Conservation (phyloP, 2,329 filamentous ascomycete species). For the Zymoseptoria pseudotritici region DNA sequence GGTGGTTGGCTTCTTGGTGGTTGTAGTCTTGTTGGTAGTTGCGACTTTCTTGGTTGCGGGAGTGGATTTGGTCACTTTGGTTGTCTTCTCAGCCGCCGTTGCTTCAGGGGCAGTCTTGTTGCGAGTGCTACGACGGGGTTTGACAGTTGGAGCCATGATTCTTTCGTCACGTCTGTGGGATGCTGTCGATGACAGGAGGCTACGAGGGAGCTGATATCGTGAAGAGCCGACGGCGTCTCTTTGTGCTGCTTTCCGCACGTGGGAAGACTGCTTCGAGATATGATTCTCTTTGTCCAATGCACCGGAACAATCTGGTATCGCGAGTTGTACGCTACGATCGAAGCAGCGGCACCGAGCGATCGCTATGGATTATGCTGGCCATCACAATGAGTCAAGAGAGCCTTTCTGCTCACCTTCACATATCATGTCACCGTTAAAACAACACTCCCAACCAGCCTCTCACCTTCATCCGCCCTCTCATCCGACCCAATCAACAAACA, state of each 20-base stretch:
- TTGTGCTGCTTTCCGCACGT: background rate
- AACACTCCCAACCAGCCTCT: no score
- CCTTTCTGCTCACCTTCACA: no score
- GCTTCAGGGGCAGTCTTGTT: background rate
- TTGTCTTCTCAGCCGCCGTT: background rate
- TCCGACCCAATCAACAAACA: no score
- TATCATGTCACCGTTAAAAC: no score
- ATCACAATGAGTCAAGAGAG: no score
- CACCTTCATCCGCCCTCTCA: no score
- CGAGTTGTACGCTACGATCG: no score
- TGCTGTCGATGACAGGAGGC: no score
- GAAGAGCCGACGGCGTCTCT: background rate
- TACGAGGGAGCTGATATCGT: no score
- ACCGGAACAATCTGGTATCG: background rate
- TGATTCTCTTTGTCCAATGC: background rate
- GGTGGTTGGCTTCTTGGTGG: background rate
- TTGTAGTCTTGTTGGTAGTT: background rate
- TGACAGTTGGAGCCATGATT: background rate
- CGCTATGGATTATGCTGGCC: no score
- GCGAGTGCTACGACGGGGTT: background rate
- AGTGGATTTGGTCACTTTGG: background rate
- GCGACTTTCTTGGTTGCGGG: background rate
- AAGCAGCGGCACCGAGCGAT: no score
- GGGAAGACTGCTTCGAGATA: background rate
- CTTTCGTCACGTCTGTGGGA: background rate